Evolutionary conservation across 305 asterid species (phyloP), one percentile per base, ranked within the genome.

Genomic region (Fraxinus velutina): DNA sequence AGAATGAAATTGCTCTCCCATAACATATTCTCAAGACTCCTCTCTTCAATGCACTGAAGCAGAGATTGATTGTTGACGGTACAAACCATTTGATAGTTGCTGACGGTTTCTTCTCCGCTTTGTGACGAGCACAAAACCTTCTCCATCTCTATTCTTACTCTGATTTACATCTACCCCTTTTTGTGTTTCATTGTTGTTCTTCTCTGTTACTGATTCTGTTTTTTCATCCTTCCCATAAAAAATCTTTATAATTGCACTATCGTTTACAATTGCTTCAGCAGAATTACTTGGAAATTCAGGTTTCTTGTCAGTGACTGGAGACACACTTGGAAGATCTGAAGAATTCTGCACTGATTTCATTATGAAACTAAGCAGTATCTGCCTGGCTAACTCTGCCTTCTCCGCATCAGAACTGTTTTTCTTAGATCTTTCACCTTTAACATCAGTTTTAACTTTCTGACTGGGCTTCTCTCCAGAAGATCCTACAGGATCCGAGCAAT

Each of bases 361-460:
- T 12, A 97, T 93, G 92, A 97, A 97, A 83, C 99, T 92, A 78
- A 93, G 94, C 6, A 95, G 92, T 84, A 97, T 93, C 86, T 97
- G 98, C 86, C 99, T 89, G 0, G 99, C 99, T 70, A 97, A 82
- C 86, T 97, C 99, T 29, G 97, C 95, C 85, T 90, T 97, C 80
- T 92, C 94, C 15, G 94, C 91, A 22, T 92, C 95, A 17, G 93
- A 81, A 78, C 86, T 88, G 76, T 32, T 85, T 82, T 81, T 94
- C 89, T 84, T 88, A 47, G 90, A 76, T 84, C 87, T 88, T 50
- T 84, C 92, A 62, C 89, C 88, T 84, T 85, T 87, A 64, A 55
- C 88, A 81, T 76, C 85, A 70, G 74, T 64, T 74, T 87, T 60
- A 39, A 72, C 88, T 76, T 92, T 89, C 82, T 87, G 88, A 33